Evolutionary conservation across 2,329 filamentous ascomycete species (phyloP).

Genomic region (Exophiala spinifera): DNA sequence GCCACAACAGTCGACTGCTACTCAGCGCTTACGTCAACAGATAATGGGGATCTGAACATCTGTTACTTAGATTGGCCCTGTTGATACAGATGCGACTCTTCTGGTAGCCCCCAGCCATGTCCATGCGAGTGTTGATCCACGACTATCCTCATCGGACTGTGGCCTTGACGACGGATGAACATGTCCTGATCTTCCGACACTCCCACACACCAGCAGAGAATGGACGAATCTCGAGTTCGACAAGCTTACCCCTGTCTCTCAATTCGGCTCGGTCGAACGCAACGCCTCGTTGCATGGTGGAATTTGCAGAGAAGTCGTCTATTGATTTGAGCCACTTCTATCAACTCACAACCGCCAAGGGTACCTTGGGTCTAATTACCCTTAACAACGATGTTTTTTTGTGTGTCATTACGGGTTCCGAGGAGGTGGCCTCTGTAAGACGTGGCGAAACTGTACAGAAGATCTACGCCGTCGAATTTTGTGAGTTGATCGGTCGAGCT

Average conservation of each 20-base stretch:
- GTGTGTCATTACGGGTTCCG: slow-evolving; percentile 78
- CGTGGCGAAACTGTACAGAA: slow-evolving; percentile 86
- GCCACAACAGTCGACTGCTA: background rate
- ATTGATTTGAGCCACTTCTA: slow-evolving; percentile 74
- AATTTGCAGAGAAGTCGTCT: slow-evolving; percentile 66
- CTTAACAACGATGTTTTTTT: slow-evolving; percentile 83
- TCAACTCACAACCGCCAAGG: slow-evolving; percentile 72
- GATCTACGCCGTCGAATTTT: slow-evolving; percentile 83
- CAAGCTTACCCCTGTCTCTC: slow-evolving; percentile 27
- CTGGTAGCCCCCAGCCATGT: slow-evolving; percentile 40
- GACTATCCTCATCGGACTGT: slow-evolving; percentile 85
- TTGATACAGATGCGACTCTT: background rate
- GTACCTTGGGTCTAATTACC: slow-evolving; percentile 83
- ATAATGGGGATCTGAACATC: too few relatives aligned
- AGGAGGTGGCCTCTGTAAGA: slow-evolving; percentile 74
- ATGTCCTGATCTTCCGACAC: slow-evolving; percentile 85
- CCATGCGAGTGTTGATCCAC: slow-evolving; percentile 77
- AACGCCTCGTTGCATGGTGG: slow-evolving; percentile 73
- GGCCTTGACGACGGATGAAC: slow-evolving; percentile 73
- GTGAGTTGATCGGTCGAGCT: slow-evolving; percentile 34
- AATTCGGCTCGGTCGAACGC: slow-evolving; percentile 24
- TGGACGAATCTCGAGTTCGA: slow-evolving; percentile 39
- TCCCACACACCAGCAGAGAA: slow-evolving; percentile 57
- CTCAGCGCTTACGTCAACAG: background rate
- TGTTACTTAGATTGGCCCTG: slow-evolving; percentile 6